Evolutionary conservation across 2,329 filamentous ascomycete species (phyloP), one percentile per base, ranked within the genome.

Genomic region (Coniochaeta prunicola): DNA sequence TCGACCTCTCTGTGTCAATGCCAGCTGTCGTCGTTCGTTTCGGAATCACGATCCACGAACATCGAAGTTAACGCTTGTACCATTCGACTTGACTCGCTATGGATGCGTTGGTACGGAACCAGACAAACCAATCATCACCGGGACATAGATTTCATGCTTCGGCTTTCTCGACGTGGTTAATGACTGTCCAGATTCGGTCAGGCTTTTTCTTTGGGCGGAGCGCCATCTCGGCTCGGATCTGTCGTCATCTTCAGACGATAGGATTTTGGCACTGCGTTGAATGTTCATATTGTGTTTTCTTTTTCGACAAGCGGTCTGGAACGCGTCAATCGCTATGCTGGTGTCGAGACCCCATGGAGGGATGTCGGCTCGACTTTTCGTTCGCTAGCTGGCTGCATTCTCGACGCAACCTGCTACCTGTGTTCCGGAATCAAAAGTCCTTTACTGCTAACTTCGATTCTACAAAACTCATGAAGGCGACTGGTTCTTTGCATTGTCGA

Each of bases 191-290:
- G 3, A 28, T 24, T 28, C 8, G 53, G 53, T 34, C 53, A 33
- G 53, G 19, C 15, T 33, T 15, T 13, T 17, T 34, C 21, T 55
- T 55, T 55, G n/a, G 53, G 53, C n/a, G 4, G 26, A 36, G 4
- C 21, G n/a, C 17, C n/a, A 55, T 55, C 30, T 55, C 53, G 28
- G 53, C 53, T 55, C 30, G 7, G 17, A 55, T 55, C 53, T 55
- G 30, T 55, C 30, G 53, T 55, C 53, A 55, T 55, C 53, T 55
- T n/a, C 48, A 26, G 33, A 34, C 30, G 30, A 33, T 55, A 33
- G 33, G 17, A 28, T 21, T 55, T 34, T 36, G n/a, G 19, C 19
- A 55, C 17, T 33, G 53, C 53, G 53, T 33, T 55, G 28, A 33
- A 33, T 55, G 53, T 55, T 55, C 26, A 36, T 55, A 55, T 55